Conservation (phyloP, 2,329 filamentous ascomycete species). For the Leptographium galeiforme region DNA sequence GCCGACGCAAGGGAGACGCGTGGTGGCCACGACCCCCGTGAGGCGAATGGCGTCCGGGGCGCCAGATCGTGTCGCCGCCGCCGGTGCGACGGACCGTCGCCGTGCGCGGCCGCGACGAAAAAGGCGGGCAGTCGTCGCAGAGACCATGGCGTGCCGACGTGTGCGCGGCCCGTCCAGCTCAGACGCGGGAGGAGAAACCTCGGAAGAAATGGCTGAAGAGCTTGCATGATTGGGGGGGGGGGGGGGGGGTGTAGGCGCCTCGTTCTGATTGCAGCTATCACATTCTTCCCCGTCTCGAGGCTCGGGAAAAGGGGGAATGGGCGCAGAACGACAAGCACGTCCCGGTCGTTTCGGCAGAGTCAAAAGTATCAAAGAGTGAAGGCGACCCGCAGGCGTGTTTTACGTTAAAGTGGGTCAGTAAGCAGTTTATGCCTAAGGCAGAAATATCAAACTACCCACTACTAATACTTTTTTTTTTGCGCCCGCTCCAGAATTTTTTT, state of each 20-base stretch:
- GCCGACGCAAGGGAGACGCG: not conserved
- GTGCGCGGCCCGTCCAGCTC: slow-evolving; percentile 32
- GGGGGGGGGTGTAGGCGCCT: too few relatives aligned
- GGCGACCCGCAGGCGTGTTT: too few relatives aligned
- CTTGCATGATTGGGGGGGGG: not conserved
- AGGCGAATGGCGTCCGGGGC: too few relatives aligned
- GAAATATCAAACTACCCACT: not conserved
- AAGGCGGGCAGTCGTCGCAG: not conserved
- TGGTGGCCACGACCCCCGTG: too few relatives aligned
- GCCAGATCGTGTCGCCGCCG: not conserved
- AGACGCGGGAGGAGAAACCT: slow-evolving; percentile 41
- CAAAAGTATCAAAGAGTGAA: too few relatives aligned
- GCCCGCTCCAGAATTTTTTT: slow-evolving; percentile 3
- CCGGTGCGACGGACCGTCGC: not conserved
- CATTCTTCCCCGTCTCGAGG: too few relatives aligned
- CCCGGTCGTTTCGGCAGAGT: too few relatives aligned
- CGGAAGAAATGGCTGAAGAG: slow-evolving; percentile 21
- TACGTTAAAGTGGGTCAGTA: too few relatives aligned
- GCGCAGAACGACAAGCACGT: too few relatives aligned
- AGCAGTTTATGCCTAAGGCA: slow-evolving; percentile 5
- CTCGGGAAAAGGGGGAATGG: too few relatives aligned
- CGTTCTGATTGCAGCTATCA: too few relatives aligned
- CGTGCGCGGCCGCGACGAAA: not conserved
- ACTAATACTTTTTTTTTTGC: slow-evolving; percentile 3
- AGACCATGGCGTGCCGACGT: not conserved